phyloP scores from a whole-genome alignment of 305 asterid genomes.

The Fraxinus ornus region DNA sequence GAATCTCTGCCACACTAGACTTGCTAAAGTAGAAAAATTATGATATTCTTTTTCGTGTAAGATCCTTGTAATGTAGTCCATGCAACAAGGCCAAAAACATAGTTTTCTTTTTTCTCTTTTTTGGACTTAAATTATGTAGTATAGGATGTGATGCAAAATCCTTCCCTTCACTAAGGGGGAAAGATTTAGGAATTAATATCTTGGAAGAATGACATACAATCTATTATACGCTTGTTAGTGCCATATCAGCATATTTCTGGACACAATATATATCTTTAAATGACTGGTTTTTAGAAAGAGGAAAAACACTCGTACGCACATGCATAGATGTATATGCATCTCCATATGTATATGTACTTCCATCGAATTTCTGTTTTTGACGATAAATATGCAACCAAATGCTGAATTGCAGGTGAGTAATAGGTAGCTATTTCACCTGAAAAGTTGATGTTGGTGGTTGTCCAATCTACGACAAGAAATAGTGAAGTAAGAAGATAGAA shows the following conservation, averaged over 20 bases:
- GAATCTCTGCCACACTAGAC: constrained; percentile 12
- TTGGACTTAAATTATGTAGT: background rate
- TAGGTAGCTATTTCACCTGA: background rate
- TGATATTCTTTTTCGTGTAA: constrained; percentile 9
- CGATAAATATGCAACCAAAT: background rate
- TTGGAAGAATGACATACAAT: constrained; percentile 8
- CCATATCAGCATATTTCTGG: constrained; percentile 17
- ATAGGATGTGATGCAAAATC: background rate
- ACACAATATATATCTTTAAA: background rate
- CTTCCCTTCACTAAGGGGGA: constrained; percentile 1
- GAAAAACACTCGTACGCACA: background rate
- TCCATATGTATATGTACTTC: background rate
- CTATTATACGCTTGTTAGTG: background rate
- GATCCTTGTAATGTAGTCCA: constrained; percentile 9
- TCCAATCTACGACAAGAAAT: background rate
- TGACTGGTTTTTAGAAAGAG: constrained; percentile 7
- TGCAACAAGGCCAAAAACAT: background rate
- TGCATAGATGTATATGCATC: background rate
- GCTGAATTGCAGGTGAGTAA: background rate
- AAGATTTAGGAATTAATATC: background rate
- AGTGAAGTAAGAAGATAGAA: background rate
- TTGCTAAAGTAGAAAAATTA: constrained; percentile 18
- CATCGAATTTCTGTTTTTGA: constrained; percentile 3
- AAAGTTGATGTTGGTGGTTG: constrained; percentile 6
- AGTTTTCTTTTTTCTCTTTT: background rate